Conservation (phyloP, 768 basidiomycete species). For the Boletus pseudopeckii region DNA sequence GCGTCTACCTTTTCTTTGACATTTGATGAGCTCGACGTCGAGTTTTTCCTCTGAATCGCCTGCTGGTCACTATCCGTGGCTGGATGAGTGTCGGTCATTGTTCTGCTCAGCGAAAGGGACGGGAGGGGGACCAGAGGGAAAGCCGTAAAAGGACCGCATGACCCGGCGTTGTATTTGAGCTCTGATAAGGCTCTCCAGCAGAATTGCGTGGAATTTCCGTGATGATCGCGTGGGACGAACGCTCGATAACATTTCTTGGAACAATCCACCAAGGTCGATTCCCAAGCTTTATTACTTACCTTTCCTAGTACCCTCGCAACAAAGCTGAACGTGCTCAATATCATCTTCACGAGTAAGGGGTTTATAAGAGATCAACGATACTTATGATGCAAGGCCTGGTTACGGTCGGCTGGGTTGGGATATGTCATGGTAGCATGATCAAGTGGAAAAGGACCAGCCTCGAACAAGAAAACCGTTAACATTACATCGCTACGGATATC, state of each 20-base stretch:
- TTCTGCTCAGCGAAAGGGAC: not conserved
- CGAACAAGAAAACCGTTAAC: not conserved
- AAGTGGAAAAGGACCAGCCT: not conserved
- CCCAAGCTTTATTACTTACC: no score
- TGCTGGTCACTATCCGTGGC: not conserved
- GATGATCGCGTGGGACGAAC: conserved; percentile 4
- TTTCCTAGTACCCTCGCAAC: no score
- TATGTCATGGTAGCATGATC: no score
- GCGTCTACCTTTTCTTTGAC: conserved; percentile 19
- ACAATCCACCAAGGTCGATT: no score
- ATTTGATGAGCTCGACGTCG: conserved; percentile 12
- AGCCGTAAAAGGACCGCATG: conserved; percentile 6
- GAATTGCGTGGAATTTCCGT: not conserved
- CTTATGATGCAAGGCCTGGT: no score
- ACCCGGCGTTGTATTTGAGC: not conserved
- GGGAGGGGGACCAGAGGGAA: not conserved
- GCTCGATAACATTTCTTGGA: not conserved
- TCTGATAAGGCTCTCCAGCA: not conserved
- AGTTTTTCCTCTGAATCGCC: conserved; percentile 21
- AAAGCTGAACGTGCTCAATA: no score
- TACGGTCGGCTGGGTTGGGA: no score
- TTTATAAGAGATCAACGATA: no score
- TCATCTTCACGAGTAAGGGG: no score
- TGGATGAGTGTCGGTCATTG: conserved; percentile 18
- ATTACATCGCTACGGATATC: not conserved